phyloP scores from a whole-genome alignment of 2,329 filamentous ascomycete genomes.

The Tympanopsis confertula region DNA sequence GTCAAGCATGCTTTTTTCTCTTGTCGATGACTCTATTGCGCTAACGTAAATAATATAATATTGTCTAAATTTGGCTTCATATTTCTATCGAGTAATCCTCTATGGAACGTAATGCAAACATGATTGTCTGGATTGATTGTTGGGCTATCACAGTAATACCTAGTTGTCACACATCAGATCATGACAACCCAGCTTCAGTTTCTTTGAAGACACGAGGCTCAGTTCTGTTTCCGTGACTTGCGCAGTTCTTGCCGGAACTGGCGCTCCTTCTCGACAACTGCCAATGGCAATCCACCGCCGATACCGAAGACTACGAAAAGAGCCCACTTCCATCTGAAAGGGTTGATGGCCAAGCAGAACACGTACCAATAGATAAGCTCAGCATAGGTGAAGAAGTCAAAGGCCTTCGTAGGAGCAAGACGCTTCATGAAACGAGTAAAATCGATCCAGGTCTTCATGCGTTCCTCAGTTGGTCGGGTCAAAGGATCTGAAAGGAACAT shows the following conservation, averaged over 20 bases:
- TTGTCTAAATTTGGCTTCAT: no score
- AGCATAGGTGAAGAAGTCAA: constrained; percentile 82
- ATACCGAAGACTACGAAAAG: constrained; percentile 71
- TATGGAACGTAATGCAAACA: no score
- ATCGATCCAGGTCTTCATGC: constrained; percentile 81
- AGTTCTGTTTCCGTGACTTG: neutral
- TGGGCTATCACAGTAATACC: no score
- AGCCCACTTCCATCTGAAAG: constrained; percentile 85
- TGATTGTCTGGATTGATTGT: no score
- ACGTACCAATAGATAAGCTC: constrained; percentile 79
- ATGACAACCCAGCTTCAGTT: no score
- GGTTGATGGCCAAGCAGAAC: constrained; percentile 69
- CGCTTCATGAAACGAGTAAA: constrained; percentile 65
- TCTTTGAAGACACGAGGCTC: no score
- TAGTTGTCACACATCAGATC: no score
- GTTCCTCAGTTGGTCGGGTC: constrained; percentile 55
- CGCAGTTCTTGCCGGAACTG: constrained; percentile 40
- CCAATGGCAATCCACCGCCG: constrained; percentile 52
- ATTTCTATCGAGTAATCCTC: no score
- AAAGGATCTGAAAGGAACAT: constrained; percentile 78
- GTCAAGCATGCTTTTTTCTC: neutral
- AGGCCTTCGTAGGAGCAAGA: constrained; percentile 60
- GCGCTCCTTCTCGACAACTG: constrained; percentile 57
- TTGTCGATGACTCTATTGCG: neutral
- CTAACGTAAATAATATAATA: no score